phyloP scores from a whole-genome alignment of 768 basidiomycete genomes.

The Leccinum aurantiacum region DNA sequence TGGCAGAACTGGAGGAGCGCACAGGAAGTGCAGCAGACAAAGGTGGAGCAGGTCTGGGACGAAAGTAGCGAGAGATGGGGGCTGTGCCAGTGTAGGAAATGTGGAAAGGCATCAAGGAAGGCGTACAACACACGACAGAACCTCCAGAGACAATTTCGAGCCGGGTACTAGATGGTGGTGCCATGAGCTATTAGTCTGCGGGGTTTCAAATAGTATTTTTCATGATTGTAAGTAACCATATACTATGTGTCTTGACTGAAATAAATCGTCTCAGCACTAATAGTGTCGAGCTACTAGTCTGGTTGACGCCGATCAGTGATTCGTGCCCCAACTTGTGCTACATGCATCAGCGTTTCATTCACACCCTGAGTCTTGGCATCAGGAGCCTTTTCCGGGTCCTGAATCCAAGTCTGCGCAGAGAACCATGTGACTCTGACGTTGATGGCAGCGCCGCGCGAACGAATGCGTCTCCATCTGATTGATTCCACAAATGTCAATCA shows the following conservation, averaged over 20 bases:
- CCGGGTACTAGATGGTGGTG: neutral
- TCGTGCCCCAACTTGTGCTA: too few species aligned
- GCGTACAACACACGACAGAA: constrained; percentile 43
- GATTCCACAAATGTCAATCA: neutral
- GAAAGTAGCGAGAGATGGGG: constrained; percentile 72
- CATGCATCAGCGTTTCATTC: neutral
- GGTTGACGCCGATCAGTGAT: too few species aligned
- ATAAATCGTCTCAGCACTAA: too few species aligned
- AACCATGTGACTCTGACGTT: neutral
- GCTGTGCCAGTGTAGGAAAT: constrained; percentile 70
- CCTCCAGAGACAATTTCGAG: constrained; percentile 23
- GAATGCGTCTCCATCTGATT: neutral
- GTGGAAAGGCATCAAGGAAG: constrained; percentile 83
- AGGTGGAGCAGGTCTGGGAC: constrained; percentile 42
- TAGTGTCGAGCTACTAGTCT: too few species aligned
- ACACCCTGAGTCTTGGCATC: neutral
- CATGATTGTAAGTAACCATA: neutral
- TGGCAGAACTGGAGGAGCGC: constrained; percentile 16
- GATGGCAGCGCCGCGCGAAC: neutral
- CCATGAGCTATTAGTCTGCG: neutral
- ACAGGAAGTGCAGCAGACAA: constrained; percentile 9
- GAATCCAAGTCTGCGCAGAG: too few species aligned
- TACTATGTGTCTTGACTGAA: too few species aligned
- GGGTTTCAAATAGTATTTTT: neutral
- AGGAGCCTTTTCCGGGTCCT: neutral